These are phyloP conservation scores for Aristolochia californica DNA, from an alignment of 164 flowering plant genomes.

Conservation along the genomic window DNA sequence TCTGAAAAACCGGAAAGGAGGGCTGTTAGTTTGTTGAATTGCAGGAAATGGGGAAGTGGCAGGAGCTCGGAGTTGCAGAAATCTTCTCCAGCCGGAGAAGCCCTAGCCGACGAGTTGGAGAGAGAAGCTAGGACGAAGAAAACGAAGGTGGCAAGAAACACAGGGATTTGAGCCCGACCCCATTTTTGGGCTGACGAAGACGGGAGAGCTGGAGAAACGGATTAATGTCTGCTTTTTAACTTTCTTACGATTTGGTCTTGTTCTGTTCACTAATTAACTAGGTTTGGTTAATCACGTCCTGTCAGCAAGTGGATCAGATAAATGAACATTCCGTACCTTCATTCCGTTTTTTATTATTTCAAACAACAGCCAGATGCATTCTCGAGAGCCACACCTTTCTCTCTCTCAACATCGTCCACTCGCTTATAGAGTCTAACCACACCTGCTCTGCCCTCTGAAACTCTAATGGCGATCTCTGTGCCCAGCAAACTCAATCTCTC, in stretches of 20 bases:
- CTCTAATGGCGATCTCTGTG: slow-evolving; percentile 8
- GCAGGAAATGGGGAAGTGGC: slow-evolving; percentile 22
- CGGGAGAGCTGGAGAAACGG: not conserved
- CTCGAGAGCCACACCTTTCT: not conserved
- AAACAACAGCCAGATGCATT: no score
- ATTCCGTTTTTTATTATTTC: no score
- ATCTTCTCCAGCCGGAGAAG: not conserved
- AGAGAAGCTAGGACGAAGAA: not conserved
- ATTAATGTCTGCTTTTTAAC: no score
- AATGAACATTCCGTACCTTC: no score
- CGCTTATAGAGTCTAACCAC: not conserved
- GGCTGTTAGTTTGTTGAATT: slow-evolving; percentile 61
- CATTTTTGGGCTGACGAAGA: not conserved
- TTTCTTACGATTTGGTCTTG: no score
- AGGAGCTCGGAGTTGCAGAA: slow-evolving; percentile 13
- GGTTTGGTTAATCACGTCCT: no score
- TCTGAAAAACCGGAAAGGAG: slow-evolving; percentile 87
- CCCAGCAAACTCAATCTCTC: slow-evolving; percentile 6
- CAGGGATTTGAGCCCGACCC: not conserved
- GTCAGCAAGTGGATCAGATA: no score
- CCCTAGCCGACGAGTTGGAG: not conserved
- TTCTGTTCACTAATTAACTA: no score
- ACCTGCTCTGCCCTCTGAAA: not conserved
- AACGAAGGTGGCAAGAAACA: not conserved
- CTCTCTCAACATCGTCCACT: not conserved